Evolutionary conservation across 2,329 filamentous ascomycete genomes (phyloP), one percentile per base, ranked within the genome.

Genomic region (Ascochyta fabae): DNA sequence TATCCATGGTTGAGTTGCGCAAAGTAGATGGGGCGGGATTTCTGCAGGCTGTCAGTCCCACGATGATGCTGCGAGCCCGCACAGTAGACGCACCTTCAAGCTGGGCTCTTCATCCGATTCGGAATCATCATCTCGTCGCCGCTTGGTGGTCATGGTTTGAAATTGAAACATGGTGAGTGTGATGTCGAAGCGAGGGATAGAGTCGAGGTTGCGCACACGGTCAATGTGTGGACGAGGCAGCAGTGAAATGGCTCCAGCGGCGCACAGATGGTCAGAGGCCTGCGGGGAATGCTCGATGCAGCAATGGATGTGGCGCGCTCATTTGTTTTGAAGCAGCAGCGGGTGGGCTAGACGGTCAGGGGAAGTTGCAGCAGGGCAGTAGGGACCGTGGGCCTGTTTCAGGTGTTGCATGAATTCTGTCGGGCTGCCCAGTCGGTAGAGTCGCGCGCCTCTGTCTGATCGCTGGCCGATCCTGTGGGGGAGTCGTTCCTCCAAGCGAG

Each of bases 91-190:
- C 57, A 71, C 73, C 61, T 74, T 73, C 44, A 66, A 40, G 49
- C 68, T 68, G 36, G 66, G 61, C 36, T 70, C 70, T 12, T 73
- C 68, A 4, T 72, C 73, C 19, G 61, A 66, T 45, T 74, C 70
- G 6, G 67, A 71, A 47, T 73, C 72, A 56, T 71, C 69, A 24
- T 73, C 73, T 47, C 73, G 63, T 13, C 62, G 60, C 33, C 73
- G 70, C 61, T 75, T 73, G 49, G 62, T 60, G 50, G 51, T 57
- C 64, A 65, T 66, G 35, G 60, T 58, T 10, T 71, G 68, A 58
- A 71, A 71, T 54, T 67, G 57, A 47, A 73, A 66, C 72, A 75
- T 75, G 45, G 27, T 58, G 55, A 41, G 24, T 51, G 43, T 53
- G 36, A 56, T 51, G 47, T 56, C 53, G 47, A 42, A 51, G 43